A percentile compares a stretch with the other conserved stretches of the same genome.
Conservation (phyloP, 2,329 filamentous ascomycete species). For the Diaporthe eres region DNA sequence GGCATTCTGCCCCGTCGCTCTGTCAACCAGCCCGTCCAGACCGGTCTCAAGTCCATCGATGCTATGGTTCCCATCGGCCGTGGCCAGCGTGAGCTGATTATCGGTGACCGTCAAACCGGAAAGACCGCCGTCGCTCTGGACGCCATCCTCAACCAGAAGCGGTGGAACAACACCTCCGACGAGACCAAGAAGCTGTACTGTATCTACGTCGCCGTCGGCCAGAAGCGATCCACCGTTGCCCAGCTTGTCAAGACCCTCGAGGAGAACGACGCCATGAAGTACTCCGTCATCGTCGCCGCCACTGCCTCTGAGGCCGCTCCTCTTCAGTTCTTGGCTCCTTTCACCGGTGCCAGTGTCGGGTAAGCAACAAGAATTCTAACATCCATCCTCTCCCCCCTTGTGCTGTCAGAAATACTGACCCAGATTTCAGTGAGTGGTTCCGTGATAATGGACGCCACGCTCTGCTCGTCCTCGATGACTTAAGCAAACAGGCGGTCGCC, state of each 20-base stretch:
- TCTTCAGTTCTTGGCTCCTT: constrained; percentile 93
- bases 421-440: constrained; percentile 76
- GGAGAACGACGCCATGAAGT: constrained; percentile 99
- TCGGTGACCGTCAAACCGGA: constrained; percentile 99
- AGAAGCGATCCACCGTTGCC: constrained; percentile 99
- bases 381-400: not conserved
- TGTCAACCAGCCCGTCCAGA: constrained; percentile 99
- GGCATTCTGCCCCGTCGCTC: constrained; percentile 97
- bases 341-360: constrained; percentile 73
- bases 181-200: constrained; percentile 99
- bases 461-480: constrained; percentile 89
- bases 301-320: constrained; percentile 98
- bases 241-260: constrained; percentile 99
- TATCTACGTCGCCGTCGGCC: constrained; percentile 98
- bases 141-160: constrained; percentile 99
- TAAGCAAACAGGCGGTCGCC: constrained; percentile 97
- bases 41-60: constrained; percentile 98
- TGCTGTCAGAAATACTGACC: not conserved
- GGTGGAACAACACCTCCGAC: constrained; percentile 90
- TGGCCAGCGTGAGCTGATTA: constrained; percentile 99
- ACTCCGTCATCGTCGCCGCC: constrained; percentile 92
- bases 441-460: constrained; percentile 89
- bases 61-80: constrained; percentile 99
- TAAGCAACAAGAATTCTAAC: not conserved
- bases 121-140: constrained; percentile 99